Base-by-base conservation (phyloP, 2,329 filamentous ascomycete genomes). In the Leptoxyphium fumago region DNA sequence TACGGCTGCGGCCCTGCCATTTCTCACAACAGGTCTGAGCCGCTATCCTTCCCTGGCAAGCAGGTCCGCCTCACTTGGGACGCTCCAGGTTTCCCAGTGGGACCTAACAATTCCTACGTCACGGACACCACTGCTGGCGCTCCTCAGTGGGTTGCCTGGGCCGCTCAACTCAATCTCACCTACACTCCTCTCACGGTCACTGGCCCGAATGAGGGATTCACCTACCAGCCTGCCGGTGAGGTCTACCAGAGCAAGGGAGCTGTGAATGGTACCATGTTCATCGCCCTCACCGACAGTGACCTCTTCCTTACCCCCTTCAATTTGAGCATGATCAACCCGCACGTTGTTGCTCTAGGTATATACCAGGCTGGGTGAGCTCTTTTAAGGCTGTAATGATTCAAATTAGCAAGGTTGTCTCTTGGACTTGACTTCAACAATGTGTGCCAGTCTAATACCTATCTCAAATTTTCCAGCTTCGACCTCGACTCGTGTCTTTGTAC, bases 101-200 rank as follows among this genome's bases (percentile, higher is more conserved):
- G 85, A 0, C 85, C 85, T 0, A 89, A 93, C 62, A 86, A 85
- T 65, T 83, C 77, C 56, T 93, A 93, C 59, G 65, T 86, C 41
- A 89, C 85, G 0, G 61, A 69, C 0, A 69, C 72, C 0, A 51
- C 56, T 14, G 82, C 80, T 0, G 70, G 70, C 2, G 53, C 60
- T 2, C 80, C 85, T 0, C 63, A 66, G 45, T 93, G 73, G 51
- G 84, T 84, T 0, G 74, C 77, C 0, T 94, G 84, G 83, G 80
- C 84, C 1, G 73, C 72, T 1, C 85, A 91, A 67, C 67, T 91
- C 29, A 72, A 71, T 57, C 43, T 71, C 26, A 71, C 69, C 2
- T 72, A 71, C 58, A 71, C 69, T 5, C 64, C 66, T 40, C 55
- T 72, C 14, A 86, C 84, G 49, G 69, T 82, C 10, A 91, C 85